Evolutionary conservation across 257 asterid species (phyloP), one percentile per base, ranked within the genome.

Genomic region (Osmanthus fragrans): DNA sequence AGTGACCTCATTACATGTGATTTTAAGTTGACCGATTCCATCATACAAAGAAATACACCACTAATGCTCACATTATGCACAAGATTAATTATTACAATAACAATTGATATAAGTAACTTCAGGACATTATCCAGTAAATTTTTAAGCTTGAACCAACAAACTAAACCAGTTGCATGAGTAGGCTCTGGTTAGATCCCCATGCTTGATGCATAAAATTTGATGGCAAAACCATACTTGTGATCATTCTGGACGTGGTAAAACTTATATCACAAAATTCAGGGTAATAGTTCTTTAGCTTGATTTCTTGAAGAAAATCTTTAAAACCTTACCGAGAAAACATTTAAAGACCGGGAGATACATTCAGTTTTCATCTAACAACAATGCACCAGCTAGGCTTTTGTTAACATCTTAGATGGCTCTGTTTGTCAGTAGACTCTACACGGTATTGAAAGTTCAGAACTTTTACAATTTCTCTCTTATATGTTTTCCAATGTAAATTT

Each of bases 241-340:
- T 56, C 27, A 6, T 56, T 21, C 30, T 56, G 25, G 66, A 56
- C 30, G 8, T 2, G 66, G 66, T 7, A 56, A 56, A 56, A 56
- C 66, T 56, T 5, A 6, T 56, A 47, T 13, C 19, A 47, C n/a
- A 13, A 56, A 56, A 56, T 23, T 56, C 30, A 56, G 66, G 64
- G 66, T n/a, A 56, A 56, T 56, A 21, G 11, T 56, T 56, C 27
- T 56, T 11, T 37, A 42, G 74, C 82, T 63, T 36, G 74, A 71
- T 72, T 40, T 32, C 29, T 45, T 32, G 65, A 47, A 72, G 66
- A 45, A n/a, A 42, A 78, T 45, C 27, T 72, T 56, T 25, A 49
- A 54, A 79, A 47, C 60, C 68, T 25, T 15, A 51, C 58, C 58
- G 19, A 47, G 39, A 37, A 76, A 73, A 29, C 78, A 21, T 79